Evolutionary conservation across 202 grass and related monocot genomes (phyloP).

Genomic region (Carex arenaria): DNA sequence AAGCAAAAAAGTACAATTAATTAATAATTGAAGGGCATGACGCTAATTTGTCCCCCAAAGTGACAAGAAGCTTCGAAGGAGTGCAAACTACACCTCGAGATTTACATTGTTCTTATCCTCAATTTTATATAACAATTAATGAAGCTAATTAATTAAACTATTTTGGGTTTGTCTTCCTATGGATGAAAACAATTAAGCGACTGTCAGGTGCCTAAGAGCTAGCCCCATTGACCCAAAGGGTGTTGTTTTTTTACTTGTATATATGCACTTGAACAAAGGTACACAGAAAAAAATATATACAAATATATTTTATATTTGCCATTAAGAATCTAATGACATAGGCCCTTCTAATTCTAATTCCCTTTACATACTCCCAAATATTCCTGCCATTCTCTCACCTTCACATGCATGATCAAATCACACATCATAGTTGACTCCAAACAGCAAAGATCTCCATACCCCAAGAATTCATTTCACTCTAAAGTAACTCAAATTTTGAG

Average conservation of each 20-base stretch:
- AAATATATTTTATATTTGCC: background rate
- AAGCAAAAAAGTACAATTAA: background rate
- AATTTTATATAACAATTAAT: slow-evolving; percentile 13
- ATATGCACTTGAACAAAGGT: background rate
- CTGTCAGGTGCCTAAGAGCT: slow-evolving; percentile 23
- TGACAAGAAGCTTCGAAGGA: slow-evolving; percentile 18
- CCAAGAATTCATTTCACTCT: too few relatives aligned
- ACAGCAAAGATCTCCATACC: slow-evolving; percentile 36
- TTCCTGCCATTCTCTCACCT: slow-evolving; percentile 58
- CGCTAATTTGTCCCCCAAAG: background rate
- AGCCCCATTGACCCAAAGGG: slow-evolving; percentile 33
- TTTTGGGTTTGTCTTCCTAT: slow-evolving; percentile 22
- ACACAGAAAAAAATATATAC: background rate
- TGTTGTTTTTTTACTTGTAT: slow-evolving; percentile 15
- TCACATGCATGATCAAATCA: slow-evolving; percentile 63
- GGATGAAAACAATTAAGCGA: slow-evolving; percentile 6
- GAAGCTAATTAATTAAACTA: background rate
- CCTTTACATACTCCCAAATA: slow-evolving; percentile 61
- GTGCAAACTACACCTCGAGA: slow-evolving; percentile 15
- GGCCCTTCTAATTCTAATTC: slow-evolving; percentile 37
- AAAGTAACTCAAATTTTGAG: too few relatives aligned
- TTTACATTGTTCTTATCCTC: slow-evolving; percentile 24
- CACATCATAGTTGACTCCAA: slow-evolving; percentile 48
- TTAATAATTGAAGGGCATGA: background rate
- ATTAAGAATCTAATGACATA: slow-evolving; percentile 27